Conservation (phyloP, 352 stramenopile species). For the Pythium inflatum region DNA sequence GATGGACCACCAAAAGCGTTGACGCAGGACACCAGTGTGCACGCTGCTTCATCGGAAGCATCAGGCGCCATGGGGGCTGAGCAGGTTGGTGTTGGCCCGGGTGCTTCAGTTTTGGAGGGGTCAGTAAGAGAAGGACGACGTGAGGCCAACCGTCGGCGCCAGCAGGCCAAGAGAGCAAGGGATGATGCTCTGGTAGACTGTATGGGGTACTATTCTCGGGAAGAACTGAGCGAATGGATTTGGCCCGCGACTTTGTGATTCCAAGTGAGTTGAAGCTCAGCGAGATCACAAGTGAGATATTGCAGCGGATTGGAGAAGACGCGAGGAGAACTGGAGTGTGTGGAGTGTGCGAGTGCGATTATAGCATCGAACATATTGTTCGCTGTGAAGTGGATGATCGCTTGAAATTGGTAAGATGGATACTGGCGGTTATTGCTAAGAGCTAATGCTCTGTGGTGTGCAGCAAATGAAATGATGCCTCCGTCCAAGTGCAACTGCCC, state of each 20-base stretch:
- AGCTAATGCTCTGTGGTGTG: no score
- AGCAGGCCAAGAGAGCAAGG: background rate
- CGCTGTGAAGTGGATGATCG: background rate
- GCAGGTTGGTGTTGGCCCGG: background rate
- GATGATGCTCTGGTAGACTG: background rate
- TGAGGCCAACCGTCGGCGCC: background rate
- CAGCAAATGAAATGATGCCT: constrained; percentile 7
- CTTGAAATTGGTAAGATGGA: background rate
- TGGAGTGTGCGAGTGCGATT: constrained; percentile 5
- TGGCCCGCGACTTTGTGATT: background rate
- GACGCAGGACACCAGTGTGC: no score
- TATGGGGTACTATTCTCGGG: background rate
- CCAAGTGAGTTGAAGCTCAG: background rate
- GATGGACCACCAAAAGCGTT: no score
- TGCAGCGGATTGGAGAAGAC: background rate
- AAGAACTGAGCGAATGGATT: background rate
- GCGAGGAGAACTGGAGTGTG: background rate
- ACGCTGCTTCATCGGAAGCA: no score
- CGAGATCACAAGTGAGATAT: background rate
- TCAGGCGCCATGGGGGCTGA: background rate
- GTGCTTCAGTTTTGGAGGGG: no score
- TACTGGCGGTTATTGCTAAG: background rate
- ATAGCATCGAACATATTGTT: background rate
- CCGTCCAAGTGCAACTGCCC: background rate
- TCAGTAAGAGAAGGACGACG: background rate